A percentile compares a stretch with the other conserved stretches of the same genome.
These are phyloP conservation scores for Fomitopsis betulina DNA, from an alignment of 1,284 basidiomycete genomes.

Conservation along the genomic window DNA sequence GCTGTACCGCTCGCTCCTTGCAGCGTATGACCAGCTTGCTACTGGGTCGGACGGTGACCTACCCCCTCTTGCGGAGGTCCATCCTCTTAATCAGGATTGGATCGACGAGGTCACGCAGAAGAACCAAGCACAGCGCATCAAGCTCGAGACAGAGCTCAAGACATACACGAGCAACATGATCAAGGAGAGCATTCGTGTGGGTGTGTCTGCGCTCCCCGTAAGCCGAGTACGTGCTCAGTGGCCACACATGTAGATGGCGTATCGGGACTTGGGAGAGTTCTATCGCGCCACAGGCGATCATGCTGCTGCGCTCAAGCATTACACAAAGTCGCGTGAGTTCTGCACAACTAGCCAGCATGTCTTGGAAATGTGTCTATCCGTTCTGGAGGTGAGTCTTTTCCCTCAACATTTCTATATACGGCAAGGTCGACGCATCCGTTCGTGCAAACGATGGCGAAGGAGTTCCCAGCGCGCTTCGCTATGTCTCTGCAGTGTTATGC, in stretches of 20 bases:
- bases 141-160: conserved; percentile 85
- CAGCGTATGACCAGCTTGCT: conserved; percentile 52
- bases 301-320: conserved; percentile 65
- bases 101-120: conserved; percentile 53
- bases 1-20: conserved; percentile 51
- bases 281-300: conserved; percentile 70
- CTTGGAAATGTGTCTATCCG: conserved; percentile 80
- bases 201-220: conserved; percentile 20
- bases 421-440: background rate
- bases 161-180: conserved; percentile 89
- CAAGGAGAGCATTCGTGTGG: conserved; percentile 87
- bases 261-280: conserved; percentile 80
- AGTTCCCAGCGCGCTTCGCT: too few relatives aligned
- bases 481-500: background rate
- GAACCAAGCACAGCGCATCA: conserved; percentile 63
- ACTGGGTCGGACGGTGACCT: conserved; percentile 37
- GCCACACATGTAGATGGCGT: conserved; percentile 50
- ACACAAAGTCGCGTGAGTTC: conserved; percentile 82
- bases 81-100: conserved; percentile 58
- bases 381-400: conserved; percentile 57
- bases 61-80: conserved; percentile 43
- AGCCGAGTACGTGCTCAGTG: background rate
- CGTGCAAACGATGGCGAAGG: too few relatives aligned
- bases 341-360: conserved; percentile 83
- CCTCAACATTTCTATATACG: background rate